Conservation (phyloP, 768 basidiomycete genomes). For the Kwoniella botswanensis region DNA sequence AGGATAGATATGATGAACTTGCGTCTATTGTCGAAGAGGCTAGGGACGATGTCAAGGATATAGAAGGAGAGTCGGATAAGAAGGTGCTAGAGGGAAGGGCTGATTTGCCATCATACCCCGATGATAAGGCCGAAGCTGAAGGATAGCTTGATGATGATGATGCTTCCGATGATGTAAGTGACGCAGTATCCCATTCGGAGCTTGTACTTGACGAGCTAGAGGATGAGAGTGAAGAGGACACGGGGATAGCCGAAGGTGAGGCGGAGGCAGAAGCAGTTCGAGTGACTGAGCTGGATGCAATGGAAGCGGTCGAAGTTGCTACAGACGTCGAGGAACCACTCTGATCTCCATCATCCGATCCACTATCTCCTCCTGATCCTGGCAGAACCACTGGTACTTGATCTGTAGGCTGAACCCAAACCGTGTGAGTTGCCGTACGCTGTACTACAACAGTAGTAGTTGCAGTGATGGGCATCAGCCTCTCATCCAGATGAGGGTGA, state of each 20-base stretch:
- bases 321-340: background rate
- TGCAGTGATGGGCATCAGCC: constrained; percentile 53
- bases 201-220: constrained; percentile 2
- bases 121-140: background rate
- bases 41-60: constrained; percentile 11
- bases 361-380: constrained; percentile 5
- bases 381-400: constrained; percentile 28
- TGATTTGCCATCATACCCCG: background rate
- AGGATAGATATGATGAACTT: background rate
- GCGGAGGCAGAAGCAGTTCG: too few relatives aligned
- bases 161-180: background rate
- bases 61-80: constrained; percentile 14
- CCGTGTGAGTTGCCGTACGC: constrained; percentile 42
- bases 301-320: background rate
- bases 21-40: constrained; percentile 14
- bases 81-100: background rate
- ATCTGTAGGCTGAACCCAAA: constrained; percentile 49
- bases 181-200: background rate
- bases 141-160: background rate
- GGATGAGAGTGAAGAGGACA: background rate
- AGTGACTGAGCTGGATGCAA: background rate
- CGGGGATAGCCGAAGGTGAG: background rate
- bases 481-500: constrained; percentile 41
- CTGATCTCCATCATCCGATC: background rate
- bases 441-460: constrained; percentile 52